phyloP scores from a whole-genome alignment of 768 basidiomycete genomes.

The Mrakia hoshinonis region DNA sequence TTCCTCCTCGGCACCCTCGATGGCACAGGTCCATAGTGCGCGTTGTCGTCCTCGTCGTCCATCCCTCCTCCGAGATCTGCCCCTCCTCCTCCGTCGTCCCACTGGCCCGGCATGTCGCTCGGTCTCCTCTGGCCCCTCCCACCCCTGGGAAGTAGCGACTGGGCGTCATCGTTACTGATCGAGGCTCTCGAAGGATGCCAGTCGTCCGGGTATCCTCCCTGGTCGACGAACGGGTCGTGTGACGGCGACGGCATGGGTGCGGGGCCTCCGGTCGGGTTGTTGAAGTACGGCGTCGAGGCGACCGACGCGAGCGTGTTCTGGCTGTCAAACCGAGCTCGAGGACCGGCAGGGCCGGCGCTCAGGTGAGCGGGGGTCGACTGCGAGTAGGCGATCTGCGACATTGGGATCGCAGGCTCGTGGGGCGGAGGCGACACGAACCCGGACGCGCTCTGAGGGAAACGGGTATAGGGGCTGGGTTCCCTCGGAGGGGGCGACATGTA shows the following conservation, averaged over 20 bases:
- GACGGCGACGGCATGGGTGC: not conserved
- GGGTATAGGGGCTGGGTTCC: conserved; percentile 1
- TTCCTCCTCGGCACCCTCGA: conserved; percentile 26
- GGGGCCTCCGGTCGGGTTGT: not conserved
- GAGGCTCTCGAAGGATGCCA: conserved; percentile 24
- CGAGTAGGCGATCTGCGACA: conserved; percentile 9
- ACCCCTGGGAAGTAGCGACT: conserved; percentile 4
- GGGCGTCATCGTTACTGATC: conserved; percentile 7
- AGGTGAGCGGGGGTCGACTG: conserved; percentile 3
- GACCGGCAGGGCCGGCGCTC: not conserved
- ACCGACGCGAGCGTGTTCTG: not conserved
- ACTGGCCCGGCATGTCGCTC: not conserved
- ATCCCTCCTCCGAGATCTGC: conserved; percentile 6
- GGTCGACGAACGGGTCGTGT: conserved; percentile 2
- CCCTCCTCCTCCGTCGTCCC: not conserved
- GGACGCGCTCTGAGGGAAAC: not conserved
- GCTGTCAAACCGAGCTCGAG: conserved; percentile 14
- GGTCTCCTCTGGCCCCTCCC: conserved; percentile 6
- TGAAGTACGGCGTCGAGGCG: not conserved
- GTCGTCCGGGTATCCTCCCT: conserved; percentile 5
- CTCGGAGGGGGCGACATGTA: not conserved
- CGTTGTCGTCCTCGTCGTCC: conserved; percentile 16
- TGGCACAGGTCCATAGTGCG: conserved; percentile 27
- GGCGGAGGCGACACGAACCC: conserved; percentile 19
- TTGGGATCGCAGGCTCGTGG: conserved; percentile 7